Conservation (phyloP, 2,329 filamentous ascomycete genomes). For the Triangularia setosa region DNA sequence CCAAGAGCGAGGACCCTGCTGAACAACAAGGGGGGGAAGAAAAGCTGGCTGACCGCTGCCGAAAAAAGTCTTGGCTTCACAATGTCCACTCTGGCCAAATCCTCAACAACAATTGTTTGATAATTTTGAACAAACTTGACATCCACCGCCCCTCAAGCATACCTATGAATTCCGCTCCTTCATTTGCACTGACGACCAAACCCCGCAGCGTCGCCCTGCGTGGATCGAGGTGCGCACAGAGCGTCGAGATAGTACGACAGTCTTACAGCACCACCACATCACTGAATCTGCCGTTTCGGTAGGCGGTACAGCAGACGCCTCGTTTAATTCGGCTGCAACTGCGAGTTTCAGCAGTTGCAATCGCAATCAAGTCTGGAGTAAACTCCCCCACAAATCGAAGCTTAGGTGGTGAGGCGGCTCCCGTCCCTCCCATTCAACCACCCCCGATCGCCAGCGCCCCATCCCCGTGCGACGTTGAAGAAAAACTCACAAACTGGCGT, state of each 20-base stretch:
- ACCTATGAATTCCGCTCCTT: background rate
- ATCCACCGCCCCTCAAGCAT: background rate
- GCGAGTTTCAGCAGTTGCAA: background rate
- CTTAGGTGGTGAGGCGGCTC: background rate
- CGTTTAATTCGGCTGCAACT: background rate
- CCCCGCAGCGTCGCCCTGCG: background rate
- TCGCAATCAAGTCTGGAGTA: background rate
- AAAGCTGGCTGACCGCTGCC: slow-evolving; percentile 2
- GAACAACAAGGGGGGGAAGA: background rate
- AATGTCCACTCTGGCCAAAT: slow-evolving; percentile 11
- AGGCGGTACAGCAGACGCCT: slow-evolving; percentile 1
- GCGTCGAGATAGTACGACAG: background rate
- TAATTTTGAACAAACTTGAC: background rate
- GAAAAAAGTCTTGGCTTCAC: slow-evolving; percentile 11
- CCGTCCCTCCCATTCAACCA: background rate
- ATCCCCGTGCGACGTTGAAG: slow-evolving; percentile 12
- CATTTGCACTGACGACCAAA: background rate
- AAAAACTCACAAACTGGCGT: slow-evolving; percentile 44
- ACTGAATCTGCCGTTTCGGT: slow-evolving; percentile 5
- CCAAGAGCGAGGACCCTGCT: slow-evolving; percentile 4
- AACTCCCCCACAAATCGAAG: background rate
- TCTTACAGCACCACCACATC: background rate
- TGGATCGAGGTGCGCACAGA: background rate
- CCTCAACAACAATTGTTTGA: slow-evolving; percentile 5
- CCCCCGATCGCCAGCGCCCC: background rate